Percentiles rank a stretch among this genome's conserved stretches.
phyloP scores from a whole-genome alignment of 1,284 basidiomycete species.

The Leccinum fallax region DNA sequence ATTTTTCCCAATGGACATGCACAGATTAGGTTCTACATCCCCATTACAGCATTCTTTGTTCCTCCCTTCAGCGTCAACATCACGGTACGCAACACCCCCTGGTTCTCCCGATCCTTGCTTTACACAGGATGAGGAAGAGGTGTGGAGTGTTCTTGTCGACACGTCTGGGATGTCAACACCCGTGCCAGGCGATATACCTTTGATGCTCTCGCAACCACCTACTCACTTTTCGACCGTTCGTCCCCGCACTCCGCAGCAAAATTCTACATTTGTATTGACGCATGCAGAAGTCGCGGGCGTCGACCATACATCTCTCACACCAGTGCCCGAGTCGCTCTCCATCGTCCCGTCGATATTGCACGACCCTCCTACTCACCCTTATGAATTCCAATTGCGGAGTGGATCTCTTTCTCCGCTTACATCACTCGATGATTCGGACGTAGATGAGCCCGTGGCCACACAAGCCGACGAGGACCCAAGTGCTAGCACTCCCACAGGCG shows the following conservation, averaged over 20 bases:
- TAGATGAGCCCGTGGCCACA: not conserved
- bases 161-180: constrained; percentile 21
- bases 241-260: not conserved
- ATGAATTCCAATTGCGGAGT: not conserved
- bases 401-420: constrained; percentile 25
- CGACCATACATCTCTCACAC: not conserved
- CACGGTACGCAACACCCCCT: constrained; percentile 15
- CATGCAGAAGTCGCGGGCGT: not conserved
- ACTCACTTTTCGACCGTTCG: constrained; percentile 7
- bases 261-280: not conserved
- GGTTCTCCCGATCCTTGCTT: not conserved
- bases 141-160: constrained; percentile 16
- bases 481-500: not conserved
- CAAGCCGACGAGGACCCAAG: not conserved
- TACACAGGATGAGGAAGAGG: constrained; percentile 26
- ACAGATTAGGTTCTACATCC: constrained; percentile 4
- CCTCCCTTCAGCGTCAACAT: not conserved
- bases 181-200: not conserved
- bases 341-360: constrained; percentile 20
- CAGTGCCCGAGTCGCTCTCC: not conserved
- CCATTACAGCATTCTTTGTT: not conserved
- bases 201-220: not conserved
- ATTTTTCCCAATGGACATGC: not conserved
- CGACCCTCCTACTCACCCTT: not conserved
- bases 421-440: constrained; percentile 11